These are phyloP conservation scores for Capronia coronata DNA, from an alignment of 2,329 filamentous ascomycete species.

Conservation along the genomic window DNA sequence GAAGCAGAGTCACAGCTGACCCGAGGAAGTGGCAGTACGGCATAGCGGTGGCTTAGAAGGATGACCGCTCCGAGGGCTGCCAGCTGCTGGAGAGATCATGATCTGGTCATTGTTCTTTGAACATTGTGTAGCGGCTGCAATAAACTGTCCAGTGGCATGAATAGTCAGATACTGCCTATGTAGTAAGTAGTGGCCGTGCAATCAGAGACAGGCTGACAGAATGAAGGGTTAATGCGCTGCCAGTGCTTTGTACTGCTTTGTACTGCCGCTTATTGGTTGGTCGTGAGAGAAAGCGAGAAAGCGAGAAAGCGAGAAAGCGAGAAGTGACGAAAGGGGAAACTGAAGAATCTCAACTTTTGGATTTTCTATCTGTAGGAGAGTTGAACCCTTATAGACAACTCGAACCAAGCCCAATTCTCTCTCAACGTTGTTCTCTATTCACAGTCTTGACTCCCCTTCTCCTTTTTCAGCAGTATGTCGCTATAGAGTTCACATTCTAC, in stretches of 20 bases:
- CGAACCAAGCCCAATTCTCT: neutral
- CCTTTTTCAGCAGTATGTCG: constrained; percentile 1
- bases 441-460: neutral
- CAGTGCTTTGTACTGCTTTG: no score
- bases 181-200: neutral
- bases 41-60: neutral
- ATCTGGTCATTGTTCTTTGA: neutral
- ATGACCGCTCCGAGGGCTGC: no score
- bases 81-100: no score
- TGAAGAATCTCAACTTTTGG: neutral
- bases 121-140: neutral
- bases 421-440: neutral
- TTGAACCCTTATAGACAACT: no score
- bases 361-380: no score
- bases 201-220: no score
- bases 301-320: constrained; percentile 7
- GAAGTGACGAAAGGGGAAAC: constrained; percentile 18
- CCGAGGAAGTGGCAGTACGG: constrained; percentile 1
- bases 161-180: no score
- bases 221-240: no score
- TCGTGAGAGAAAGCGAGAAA: constrained; percentile 14
- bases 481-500: constrained; percentile 7
- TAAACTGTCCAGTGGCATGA: neutral
- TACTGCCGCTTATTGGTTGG: neutral
- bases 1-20: constrained; percentile 16